Conservation (phyloP, 148 eudicot species). For the Silene latifolia region DNA sequence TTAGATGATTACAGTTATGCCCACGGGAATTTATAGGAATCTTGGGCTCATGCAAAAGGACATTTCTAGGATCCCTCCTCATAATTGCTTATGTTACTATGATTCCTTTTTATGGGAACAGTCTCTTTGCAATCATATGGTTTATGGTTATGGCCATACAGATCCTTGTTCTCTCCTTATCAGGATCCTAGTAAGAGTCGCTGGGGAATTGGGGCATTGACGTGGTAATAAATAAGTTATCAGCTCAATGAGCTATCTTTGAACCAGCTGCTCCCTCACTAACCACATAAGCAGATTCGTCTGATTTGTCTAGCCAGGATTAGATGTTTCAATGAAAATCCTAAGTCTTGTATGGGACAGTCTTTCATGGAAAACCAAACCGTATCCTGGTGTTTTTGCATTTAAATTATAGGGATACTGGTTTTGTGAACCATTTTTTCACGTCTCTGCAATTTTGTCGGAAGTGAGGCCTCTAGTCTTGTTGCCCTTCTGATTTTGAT, state of each 20-base stretch:
- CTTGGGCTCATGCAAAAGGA: not conserved
- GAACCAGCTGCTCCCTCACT: too few relatives aligned
- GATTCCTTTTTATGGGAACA: not conserved
- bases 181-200: not conserved
- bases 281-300: too few relatives aligned
- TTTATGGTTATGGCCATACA: not conserved
- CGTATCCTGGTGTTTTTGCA: not conserved
- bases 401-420: too few relatives aligned
- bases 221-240: not conserved
- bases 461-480: not conserved
- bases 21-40: not conserved
- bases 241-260: too few relatives aligned
- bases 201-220: not conserved
- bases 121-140: not conserved
- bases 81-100: not conserved
- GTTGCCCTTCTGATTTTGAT: constrained; percentile 42
- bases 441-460: too few relatives aligned
- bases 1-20: not conserved
- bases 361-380: not conserved
- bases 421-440: too few relatives aligned
- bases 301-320: too few relatives aligned
- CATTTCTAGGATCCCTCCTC: not conserved
- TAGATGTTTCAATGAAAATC: not conserved
- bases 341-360: not conserved
- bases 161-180: not conserved